These are phyloP conservation scores for Didymella exigua DNA, from an alignment of 2,329 filamentous ascomycete genomes.

Conservation along the genomic window DNA sequence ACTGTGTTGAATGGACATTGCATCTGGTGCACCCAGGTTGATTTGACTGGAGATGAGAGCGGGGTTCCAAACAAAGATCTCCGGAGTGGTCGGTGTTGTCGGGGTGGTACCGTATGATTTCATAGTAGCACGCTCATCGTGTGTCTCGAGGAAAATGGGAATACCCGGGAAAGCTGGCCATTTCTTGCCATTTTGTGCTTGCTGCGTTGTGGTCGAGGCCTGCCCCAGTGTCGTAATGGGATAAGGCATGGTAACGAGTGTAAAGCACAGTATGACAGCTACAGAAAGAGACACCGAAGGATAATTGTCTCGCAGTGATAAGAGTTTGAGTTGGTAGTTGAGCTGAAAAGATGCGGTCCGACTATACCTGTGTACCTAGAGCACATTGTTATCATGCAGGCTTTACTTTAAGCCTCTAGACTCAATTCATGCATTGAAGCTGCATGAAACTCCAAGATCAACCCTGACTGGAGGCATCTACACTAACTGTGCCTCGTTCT, in stretches of 20 bases:
- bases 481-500: slow-evolving; percentile 31
- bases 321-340: slow-evolving; percentile 1
- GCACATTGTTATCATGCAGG: slow-evolving; percentile 25
- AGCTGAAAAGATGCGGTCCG: slow-evolving; percentile 15
- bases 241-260: slow-evolving; percentile 25
- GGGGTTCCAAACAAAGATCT: slow-evolving; percentile 3
- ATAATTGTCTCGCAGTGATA: slow-evolving; percentile 4
- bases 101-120: slow-evolving; percentile 31
- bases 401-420: slow-evolving; percentile 20
- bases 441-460: slow-evolving; percentile 31
- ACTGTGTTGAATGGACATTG: slow-evolving; percentile 2
- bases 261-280: slow-evolving; percentile 3
- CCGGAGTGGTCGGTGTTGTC: slow-evolving; percentile 30
- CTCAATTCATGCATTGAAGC: slow-evolving; percentile 21
- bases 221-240: slow-evolving; percentile 17
- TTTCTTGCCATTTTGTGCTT: slow-evolving; percentile 18
- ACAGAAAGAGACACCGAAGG: background rate
- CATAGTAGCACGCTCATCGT: slow-evolving; percentile 15
- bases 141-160: slow-evolving; percentile 33
- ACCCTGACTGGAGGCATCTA: slow-evolving; percentile 30
- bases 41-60: slow-evolving; percentile 5
- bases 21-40: background rate
- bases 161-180: slow-evolving; percentile 33
- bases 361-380: slow-evolving; percentile 18
- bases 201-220: slow-evolving; percentile 5